Base-by-base conservation (phyloP, 345 rosid species). In the Euphorbia lathyris region DNA sequence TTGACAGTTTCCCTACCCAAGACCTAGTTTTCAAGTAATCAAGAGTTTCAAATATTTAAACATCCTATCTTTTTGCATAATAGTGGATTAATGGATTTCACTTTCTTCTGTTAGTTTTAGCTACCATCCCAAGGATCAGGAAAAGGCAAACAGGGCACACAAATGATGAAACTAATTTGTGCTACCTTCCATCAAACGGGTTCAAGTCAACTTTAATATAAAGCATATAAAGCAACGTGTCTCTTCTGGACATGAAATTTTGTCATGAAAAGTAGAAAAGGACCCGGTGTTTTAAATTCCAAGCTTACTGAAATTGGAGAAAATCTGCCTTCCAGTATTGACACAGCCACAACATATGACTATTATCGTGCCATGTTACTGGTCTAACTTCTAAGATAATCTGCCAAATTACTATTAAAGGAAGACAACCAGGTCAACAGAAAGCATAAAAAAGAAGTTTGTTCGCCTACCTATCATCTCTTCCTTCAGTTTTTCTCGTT, bases 401-500 rank as follows among this genome's bases (percentile, higher is more conserved):
- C n/a, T n/a, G n/a, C n/a, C n/a, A 43, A 42, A 20, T 36, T 8
- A 11, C 14, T 8, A n/a, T 3, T 12, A n/a, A 56, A 42, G 45
- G 20, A 27, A 52, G 42, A 51, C 10, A 38, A 51, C 19, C 8
- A 22, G 48, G 22, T 11, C 48, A 70, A 57, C 1, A 26, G 52
- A 7, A 50, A 1, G n/a, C 20, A 48, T 10, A 9, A 19, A n/a
- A 45, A 32, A 17, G 58, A n/a, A 12, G 17, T 40, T 56, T 0
- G 4, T 51, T 23, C 47, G 68, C 89, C 81, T 81, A 95, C 99
- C 89, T 64, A 92, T 82, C 92, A 92, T 93, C 85, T 95, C 99
- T 75, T 92, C 97, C 85, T 95, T 95, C 99, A 95, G 87, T 80
- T 90, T 92, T 80, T 92, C 98, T 77, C 92, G 80, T 79, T 95